phyloP scores from a whole-genome alignment of 331 rosid species.

The Malus hybrid region DNA sequence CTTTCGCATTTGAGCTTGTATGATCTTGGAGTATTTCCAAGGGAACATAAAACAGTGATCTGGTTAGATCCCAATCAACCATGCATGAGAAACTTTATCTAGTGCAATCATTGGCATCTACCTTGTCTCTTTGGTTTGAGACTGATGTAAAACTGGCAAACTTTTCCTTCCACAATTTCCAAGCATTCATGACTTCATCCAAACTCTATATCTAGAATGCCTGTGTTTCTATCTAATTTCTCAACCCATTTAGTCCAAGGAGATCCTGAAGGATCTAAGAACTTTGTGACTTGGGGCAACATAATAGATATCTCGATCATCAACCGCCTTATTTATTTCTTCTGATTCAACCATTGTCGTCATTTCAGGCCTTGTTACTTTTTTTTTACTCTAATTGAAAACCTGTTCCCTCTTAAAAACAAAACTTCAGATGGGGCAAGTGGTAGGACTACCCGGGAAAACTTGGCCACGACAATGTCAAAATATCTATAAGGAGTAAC shows the following conservation, averaged over 20 bases:
- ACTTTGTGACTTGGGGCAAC: conserved; percentile 59
- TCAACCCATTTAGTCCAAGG: conserved; percentile 84
- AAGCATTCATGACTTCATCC: conserved; percentile 65
- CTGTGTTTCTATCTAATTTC: conserved; percentile 52
- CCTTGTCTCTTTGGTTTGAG: conserved; percentile 9
- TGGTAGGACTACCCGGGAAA: conserved; percentile 63
- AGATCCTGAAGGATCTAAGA: conserved; percentile 58
- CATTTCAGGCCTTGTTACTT: conserved; percentile 60
- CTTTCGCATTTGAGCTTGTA: conserved; percentile 61
- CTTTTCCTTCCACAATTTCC: conserved; percentile 68
- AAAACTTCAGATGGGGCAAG: conserved; percentile 81
- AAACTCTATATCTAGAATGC: conserved; percentile 52
- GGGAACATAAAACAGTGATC: conserved; percentile 77
- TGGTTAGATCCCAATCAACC: conserved; percentile 11
- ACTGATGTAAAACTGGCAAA: conserved; percentile 13
- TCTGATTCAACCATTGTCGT: conserved; percentile 58
- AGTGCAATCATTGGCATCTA: background rate
- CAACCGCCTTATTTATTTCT: conserved; percentile 50
- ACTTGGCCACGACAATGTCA: conserved; percentile 56
- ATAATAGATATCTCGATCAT: conserved; percentile 34
- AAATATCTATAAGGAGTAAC: conserved; percentile 61
- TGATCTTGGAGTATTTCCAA: conserved; percentile 82
- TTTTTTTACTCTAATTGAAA: conserved; percentile 44
- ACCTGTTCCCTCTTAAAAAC: conserved; percentile 61
- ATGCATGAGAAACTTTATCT: background rate